Evolutionary conservation across 2,329 filamentous ascomycete species (phyloP), one percentile per base, ranked within the genome.

Genomic region (Bretziella fagacearum): DNA sequence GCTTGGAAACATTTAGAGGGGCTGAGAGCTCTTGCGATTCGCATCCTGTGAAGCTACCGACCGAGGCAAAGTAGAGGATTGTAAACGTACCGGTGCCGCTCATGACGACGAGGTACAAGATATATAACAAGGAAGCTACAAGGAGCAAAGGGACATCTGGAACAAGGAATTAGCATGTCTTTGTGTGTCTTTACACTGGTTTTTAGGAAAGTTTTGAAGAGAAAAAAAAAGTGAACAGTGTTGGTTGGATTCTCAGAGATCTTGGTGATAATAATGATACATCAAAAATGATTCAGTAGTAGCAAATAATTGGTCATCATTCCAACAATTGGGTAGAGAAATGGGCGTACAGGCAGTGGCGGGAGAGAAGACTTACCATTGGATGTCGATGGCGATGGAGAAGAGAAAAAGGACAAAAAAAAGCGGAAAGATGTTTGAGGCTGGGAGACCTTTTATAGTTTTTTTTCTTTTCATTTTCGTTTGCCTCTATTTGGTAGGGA

Each of bases 31-130:
- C 56, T 57, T 91, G 84, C 52, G 67, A 65, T 51, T 78, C 69
- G 57, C 75, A 81, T n/a, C 67, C 66, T 1, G 84, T 85, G 60
- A 73, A 83, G 26, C 79, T 79, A 49, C 73, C 71, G 11, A 83
- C 82, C 52, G 75, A 73, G 49, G 84, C 84, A 63, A 93, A 93
- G 64, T 89, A 93, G 47, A 91, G 73, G 39, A 93, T 65, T 49
- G 72, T 81, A 65, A 91, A 93, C 54, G 40, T 42, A 26, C 27
- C 18, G 10, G 26, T 18, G n/a, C n/a, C n/a, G n/a, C n/a, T n/a
- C 22, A 22, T 33, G 35, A n/a, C n/a, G n/a, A n/a, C n/a, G n/a
- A n/a, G n/a, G n/a, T n/a, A n/a, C n/a, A n/a, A n/a, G n/a, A n/a
- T n/a, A n/a, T n/a, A n/a, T n/a, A n/a, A n/a, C n/a, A n/a, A n/a